Conservation (phyloP, 2,329 filamentous ascomycete genomes). For the Gyromitra esculenta region DNA sequence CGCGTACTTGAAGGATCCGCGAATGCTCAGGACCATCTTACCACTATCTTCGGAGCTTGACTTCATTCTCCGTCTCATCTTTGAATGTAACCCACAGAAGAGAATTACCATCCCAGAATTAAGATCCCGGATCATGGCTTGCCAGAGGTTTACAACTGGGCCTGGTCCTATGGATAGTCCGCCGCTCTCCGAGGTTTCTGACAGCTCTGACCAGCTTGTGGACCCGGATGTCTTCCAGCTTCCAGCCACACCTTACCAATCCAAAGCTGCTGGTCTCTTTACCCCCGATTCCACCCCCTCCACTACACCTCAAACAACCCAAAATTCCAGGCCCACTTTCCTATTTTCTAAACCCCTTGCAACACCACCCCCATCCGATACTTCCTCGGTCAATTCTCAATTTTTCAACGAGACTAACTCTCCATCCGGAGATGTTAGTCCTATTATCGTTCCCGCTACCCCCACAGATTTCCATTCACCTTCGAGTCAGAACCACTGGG, state of each 20-base stretch:
- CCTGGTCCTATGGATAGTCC: conserved; percentile 59
- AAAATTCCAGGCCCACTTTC: conserved; percentile 54
- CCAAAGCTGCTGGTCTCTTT: conserved; percentile 55
- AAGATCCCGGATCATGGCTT: conserved; percentile 77
- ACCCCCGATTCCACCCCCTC: conserved; percentile 56
- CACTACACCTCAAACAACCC: conserved; percentile 55
- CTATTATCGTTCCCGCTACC: conserved; percentile 50
- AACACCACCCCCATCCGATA: conserved; percentile 52
- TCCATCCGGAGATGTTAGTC: conserved; percentile 50
- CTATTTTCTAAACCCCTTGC: conserved; percentile 54
- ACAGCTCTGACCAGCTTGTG: conserved; percentile 55
- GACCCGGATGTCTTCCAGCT: conserved; percentile 57
- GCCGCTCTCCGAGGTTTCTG: conserved; percentile 55
- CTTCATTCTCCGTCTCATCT: conserved; percentile 84
- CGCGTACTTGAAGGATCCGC: conserved; percentile 83
- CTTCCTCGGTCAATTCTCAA: conserved; percentile 54
- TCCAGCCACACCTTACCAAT: conserved; percentile 53
- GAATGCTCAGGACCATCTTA: conserved; percentile 91
- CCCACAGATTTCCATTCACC: conserved; percentile 51
- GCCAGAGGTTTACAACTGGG: conserved; percentile 74
- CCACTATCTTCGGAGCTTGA: conserved; percentile 91
- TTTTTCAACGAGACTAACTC: conserved; percentile 54
- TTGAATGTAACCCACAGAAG: conserved; percentile 83
- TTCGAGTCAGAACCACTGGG: conserved; percentile 50
- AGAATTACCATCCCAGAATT: conserved; percentile 85